phyloP scores from a whole-genome alignment of 2,329 filamentous ascomycete genomes.

The Scolecobasidium constrictum region DNA sequence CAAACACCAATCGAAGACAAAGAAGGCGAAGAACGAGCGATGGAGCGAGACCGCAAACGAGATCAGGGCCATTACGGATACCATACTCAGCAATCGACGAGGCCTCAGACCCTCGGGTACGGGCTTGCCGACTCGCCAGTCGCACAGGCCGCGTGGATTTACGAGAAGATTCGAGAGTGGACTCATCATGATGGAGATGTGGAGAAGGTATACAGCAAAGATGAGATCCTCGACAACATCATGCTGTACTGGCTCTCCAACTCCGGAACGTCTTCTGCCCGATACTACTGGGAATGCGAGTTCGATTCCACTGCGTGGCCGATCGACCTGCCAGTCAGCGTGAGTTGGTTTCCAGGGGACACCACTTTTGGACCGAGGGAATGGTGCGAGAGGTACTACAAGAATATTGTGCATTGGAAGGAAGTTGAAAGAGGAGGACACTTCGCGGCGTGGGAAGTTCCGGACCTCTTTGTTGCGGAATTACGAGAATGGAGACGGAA shows the following conservation, averaged over 20 bases:
- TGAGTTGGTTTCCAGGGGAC: conserved; percentile 43
- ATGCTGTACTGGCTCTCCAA: conserved; percentile 19
- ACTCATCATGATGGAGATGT: conserved; percentile 46
- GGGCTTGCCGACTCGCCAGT: conserved; percentile 59
- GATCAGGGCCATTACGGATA: conserved; percentile 6
- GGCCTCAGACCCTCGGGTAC: conserved; percentile 63
- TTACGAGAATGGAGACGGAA: background rate
- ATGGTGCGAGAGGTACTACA: conserved; percentile 46
- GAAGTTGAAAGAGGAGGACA: conserved; percentile 44
- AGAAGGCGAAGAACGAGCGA: conserved; percentile 32
- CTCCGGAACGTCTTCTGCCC: conserved; percentile 17
- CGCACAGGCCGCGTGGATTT: conserved; percentile 64
- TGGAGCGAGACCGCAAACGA: conserved; percentile 43
- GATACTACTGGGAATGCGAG: conserved; percentile 16
- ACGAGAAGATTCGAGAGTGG: conserved; percentile 73
- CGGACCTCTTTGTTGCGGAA: background rate
- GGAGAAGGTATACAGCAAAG: conserved; percentile 16
- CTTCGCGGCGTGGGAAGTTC: conserved; percentile 47
- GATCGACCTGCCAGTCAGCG: conserved; percentile 23
- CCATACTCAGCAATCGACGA: conserved; percentile 43
- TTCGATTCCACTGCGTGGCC: conserved; percentile 14
- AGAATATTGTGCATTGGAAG: conserved; percentile 46
- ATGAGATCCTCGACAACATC: conserved; percentile 18
- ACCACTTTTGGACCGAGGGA: conserved; percentile 45
- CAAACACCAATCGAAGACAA: conserved; percentile 10